Evolutionary conservation across 768 basidiomycete genomes (phyloP).

Genomic region (Russula sp.): DNA sequence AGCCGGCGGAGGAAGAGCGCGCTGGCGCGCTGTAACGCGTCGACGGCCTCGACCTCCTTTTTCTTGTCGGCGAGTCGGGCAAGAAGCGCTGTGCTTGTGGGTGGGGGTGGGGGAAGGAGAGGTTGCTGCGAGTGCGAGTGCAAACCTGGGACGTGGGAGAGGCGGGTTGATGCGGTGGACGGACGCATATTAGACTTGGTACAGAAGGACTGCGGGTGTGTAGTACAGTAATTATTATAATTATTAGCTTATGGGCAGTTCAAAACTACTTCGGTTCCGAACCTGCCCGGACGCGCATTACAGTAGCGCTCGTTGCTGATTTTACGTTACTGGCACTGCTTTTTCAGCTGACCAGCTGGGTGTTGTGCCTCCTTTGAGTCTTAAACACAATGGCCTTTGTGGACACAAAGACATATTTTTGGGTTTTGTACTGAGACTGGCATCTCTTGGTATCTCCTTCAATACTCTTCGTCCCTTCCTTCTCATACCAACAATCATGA

Average conservation of each 20-base stretch:
- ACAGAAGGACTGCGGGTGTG: too few relatives aligned
- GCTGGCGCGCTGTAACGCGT: conserved; percentile 61
- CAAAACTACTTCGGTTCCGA: too few relatives aligned
- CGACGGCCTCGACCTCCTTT: conserved; percentile 71
- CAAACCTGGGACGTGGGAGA: conserved; percentile 42
- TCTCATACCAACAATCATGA: background rate
- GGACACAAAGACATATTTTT: background rate
- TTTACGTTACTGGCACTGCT: too few relatives aligned
- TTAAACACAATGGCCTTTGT: background rate
- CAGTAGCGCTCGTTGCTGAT: too few relatives aligned
- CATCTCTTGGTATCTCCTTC: background rate
- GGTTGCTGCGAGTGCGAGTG: conserved; percentile 20
- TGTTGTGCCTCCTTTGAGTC: background rate
- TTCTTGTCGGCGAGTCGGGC: conserved; percentile 68
- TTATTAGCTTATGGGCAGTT: too few relatives aligned
- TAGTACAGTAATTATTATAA: too few relatives aligned
- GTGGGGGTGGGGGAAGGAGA: conserved; percentile 24
- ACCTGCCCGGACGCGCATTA: too few relatives aligned
- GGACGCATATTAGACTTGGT: too few relatives aligned
- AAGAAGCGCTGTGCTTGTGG: conserved; percentile 40
- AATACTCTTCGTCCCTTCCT: background rate
- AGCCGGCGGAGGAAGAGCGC: conserved; percentile 59
- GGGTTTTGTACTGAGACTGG: background rate
- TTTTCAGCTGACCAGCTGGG: too few relatives aligned
- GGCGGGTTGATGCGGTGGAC: conserved; percentile 24